Percentiles rank a stretch among this genome's conserved stretches.
These are phyloP conservation scores for Triticum urartu DNA, from an alignment of 176 grass and related monocot genomes.

Conservation along the genomic window DNA sequence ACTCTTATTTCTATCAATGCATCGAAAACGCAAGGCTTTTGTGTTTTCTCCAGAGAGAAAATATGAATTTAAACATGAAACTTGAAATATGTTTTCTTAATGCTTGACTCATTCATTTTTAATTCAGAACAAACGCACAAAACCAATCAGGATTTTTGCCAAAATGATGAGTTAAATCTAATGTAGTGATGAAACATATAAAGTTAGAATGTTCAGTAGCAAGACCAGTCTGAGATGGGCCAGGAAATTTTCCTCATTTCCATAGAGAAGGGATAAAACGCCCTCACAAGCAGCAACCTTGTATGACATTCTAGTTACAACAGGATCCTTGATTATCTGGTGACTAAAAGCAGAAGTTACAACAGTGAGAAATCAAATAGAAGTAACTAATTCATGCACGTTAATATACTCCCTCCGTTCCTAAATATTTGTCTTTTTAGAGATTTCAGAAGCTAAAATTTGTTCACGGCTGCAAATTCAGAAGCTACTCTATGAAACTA, in stretches of 20 bases:
- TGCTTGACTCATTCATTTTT: background rate
- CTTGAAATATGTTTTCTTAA: background rate
- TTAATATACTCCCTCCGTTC: background rate
- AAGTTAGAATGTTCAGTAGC: too few relatives aligned
- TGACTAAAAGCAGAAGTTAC: conserved; percentile 9
- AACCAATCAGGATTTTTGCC: background rate
- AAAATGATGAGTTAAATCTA: background rate
- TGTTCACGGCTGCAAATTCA: too few relatives aligned
- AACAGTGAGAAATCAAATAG: background rate
- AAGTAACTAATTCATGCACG: background rate
- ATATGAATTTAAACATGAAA: conserved; percentile 7
- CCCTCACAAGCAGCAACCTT: conserved; percentile 31
- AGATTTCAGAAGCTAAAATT: too few relatives aligned
- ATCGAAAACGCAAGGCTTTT: too few relatives aligned
- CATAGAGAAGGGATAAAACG: conserved; percentile 34
- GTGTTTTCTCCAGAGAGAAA: too few relatives aligned
- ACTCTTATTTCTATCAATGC: too few relatives aligned
- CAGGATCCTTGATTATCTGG: conserved; percentile 23
- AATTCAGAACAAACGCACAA: background rate
- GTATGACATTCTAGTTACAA: conserved; percentile 37
- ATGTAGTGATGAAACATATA: background rate
- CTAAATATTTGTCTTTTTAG: too few relatives aligned
- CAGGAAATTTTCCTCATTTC: conserved; percentile 20
- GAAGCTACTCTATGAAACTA: too few relatives aligned
- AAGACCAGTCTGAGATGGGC: too few relatives aligned